A percentile compares a stretch with the other conserved stretches of the same genome.
Conservation (phyloP, 495 filamentous ascomycete species). For the Aspergillus conjunctus region DNA sequence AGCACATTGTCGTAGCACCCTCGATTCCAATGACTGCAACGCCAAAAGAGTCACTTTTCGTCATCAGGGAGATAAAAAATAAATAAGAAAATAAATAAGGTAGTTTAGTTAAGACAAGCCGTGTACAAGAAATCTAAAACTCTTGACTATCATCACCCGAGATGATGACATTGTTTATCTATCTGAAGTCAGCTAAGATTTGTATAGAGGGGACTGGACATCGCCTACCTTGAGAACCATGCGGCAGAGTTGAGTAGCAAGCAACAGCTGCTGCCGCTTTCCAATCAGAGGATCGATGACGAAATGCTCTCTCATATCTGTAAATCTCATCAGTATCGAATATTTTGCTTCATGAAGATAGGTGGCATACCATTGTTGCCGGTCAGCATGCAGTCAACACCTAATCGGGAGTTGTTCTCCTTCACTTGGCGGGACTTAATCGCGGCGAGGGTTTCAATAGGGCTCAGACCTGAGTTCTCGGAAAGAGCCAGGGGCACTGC, state of each 20-base stretch:
- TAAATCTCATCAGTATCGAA: constrained; percentile 16
- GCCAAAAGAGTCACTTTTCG: constrained; percentile 25
- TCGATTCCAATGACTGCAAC: constrained; percentile 13
- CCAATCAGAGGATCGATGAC: constrained; percentile 98
- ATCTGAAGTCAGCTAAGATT: constrained; percentile 26
- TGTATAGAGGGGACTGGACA: background rate
- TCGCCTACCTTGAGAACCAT: constrained; percentile 94
- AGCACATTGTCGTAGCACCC: constrained; percentile 12
- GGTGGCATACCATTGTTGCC: constrained; percentile 74
- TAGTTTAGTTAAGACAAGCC: background rate
- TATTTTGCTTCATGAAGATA: background rate
- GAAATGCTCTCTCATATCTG: constrained; percentile 94
- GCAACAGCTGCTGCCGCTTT: constrained; percentile 92
- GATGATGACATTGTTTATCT: constrained; percentile 92
- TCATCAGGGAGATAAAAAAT: constrained; percentile 15
- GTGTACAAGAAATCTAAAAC: constrained; percentile 62
- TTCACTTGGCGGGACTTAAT: constrained; percentile 96
- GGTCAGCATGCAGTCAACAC: constrained; percentile 96
- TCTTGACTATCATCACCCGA: constrained; percentile 90
- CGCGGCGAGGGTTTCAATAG: constrained; percentile 90
- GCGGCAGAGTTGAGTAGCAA: constrained; percentile 95
- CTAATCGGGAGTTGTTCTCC: constrained; percentile 79
- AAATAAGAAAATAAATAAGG: constrained; percentile 16
- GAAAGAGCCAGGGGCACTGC: constrained; percentile 94
- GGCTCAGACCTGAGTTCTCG: constrained; percentile 94